These are phyloP conservation scores for Ceratobasidium sp. DNA, from an alignment of 1,284 basidiomycete genomes.

Conservation along the genomic window DNA sequence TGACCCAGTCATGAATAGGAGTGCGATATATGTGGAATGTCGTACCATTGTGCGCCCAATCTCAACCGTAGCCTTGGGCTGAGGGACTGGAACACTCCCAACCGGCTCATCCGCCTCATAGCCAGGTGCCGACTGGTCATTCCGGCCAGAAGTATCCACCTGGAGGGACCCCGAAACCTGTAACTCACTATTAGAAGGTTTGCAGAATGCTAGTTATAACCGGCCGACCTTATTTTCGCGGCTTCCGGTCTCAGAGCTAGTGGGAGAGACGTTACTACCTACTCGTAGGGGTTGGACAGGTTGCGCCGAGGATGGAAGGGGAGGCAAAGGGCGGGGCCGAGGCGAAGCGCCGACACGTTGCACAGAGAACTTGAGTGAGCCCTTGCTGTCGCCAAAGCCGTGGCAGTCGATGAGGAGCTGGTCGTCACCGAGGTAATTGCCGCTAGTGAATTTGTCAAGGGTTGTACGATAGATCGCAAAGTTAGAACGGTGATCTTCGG, in stretches of 20 bases:
- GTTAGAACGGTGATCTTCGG: slow-evolving; percentile 81
- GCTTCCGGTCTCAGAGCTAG: slow-evolving; percentile 64
- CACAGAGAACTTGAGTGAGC: slow-evolving; percentile 84
- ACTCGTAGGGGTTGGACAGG: slow-evolving; percentile 18
- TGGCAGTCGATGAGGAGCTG: slow-evolving; percentile 78
- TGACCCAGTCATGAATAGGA: background rate
- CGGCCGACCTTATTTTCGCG: slow-evolving; percentile 58
- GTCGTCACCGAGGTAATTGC: slow-evolving; percentile 77
- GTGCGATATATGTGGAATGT: background rate
- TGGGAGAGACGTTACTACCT: slow-evolving; percentile 63
- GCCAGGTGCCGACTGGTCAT: background rate
- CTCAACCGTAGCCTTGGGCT: background rate
- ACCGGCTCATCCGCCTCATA: background rate
- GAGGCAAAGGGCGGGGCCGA: background rate
- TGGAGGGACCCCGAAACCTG: slow-evolving; percentile 60
- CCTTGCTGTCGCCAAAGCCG: slow-evolving; percentile 77
- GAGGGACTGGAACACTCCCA: background rate
- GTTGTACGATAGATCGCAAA: slow-evolving; percentile 89
- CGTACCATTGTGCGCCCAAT: background rate
- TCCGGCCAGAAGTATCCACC: background rate
- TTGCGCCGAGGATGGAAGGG: slow-evolving; percentile 11
- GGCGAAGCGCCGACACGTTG: slow-evolving; percentile 55
- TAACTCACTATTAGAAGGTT: slow-evolving; percentile 52
- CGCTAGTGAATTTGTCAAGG: slow-evolving; percentile 78
- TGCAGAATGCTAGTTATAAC: no score